A percentile compares a stretch with the other conserved stretches of the same genome.
These are phyloP conservation scores for Conidiobolus incongruus DNA, from an alignment of 371 early-diverging fungal genomes.

Conservation along the genomic window DNA sequence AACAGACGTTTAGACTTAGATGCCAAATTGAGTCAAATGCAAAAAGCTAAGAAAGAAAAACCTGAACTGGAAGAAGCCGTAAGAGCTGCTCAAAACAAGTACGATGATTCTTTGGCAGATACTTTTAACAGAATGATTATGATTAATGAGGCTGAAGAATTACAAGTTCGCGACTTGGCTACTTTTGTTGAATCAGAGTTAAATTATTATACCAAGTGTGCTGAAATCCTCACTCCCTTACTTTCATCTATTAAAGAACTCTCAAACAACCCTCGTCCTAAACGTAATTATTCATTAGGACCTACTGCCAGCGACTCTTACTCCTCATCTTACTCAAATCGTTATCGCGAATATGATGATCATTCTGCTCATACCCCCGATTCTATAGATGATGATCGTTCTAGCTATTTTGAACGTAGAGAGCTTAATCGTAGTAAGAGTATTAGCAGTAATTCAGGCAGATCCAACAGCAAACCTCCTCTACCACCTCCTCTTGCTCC, in stretches of 20 bases:
- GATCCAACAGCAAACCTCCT: too few species aligned
- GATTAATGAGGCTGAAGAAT: conserved; percentile 32
- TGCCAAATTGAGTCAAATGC: conserved; percentile 60
- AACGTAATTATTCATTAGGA: too few species aligned
- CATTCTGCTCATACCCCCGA: too few species aligned
- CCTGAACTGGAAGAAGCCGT: conserved; percentile 77
- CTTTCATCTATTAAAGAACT: conserved; percentile 2
- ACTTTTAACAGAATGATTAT: conserved; percentile 33
- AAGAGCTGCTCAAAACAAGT: conserved; percentile 67
- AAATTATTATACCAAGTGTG: neutral
- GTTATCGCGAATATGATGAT: too few species aligned
- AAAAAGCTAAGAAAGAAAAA: conserved; percentile 74
- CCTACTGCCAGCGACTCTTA: too few species aligned
- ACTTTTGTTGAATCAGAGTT: neutral
- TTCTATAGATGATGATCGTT: too few species aligned
- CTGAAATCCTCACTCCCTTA: neutral
- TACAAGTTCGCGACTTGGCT: neutral
- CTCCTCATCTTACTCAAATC: too few species aligned
- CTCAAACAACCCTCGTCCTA: too few species aligned
- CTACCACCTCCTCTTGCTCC: neutral
- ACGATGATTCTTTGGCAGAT: conserved; percentile 65
- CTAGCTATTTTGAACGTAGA: too few species aligned
- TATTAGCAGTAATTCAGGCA: too few species aligned
- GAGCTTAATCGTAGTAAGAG: too few species aligned
- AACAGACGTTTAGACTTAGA: conserved; percentile 80